A percentile compares a stretch with the other conserved stretches of the same genome.
phyloP scores from a whole-genome alignment of 2,329 filamentous ascomycete genomes.

The Chrysosporium queenslandicum region DNA sequence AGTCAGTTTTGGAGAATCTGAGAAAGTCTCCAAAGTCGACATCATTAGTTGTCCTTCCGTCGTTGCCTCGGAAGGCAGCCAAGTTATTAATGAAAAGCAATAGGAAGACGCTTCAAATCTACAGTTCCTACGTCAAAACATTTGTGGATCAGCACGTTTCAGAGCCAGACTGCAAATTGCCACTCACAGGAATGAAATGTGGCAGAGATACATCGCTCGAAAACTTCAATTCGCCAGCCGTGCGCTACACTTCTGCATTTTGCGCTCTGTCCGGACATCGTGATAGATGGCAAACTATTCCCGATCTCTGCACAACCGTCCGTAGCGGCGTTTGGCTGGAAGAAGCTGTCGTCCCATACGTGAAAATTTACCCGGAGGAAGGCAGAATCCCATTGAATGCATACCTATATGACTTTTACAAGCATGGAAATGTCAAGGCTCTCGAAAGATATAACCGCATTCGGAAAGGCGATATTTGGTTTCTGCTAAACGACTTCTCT shows the following conservation, averaged over 20 bases:
- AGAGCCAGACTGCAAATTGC: constrained; percentile 46
- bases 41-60: constrained; percentile 56
- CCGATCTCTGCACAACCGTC: constrained; percentile 56
- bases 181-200: constrained; percentile 47
- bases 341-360: constrained; percentile 59
- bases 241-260: constrained; percentile 48
- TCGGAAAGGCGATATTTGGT: constrained; percentile 60
- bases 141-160: constrained; percentile 56
- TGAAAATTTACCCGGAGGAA: constrained; percentile 50
- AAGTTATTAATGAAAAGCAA: constrained; percentile 54
- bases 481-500: constrained; percentile 57
- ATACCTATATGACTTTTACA: constrained; percentile 62
- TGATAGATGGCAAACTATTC: constrained; percentile 55
- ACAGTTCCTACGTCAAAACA: constrained; percentile 57
- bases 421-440: constrained; percentile 54
- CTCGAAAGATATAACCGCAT: constrained; percentile 58
- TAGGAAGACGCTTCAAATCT: constrained; percentile 53
- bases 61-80: constrained; percentile 49
- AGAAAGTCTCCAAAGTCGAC: constrained; percentile 47
- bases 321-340: constrained; percentile 65
- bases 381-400: constrained; percentile 35
- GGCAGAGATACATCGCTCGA: constrained; percentile 26
- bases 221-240: constrained; percentile 20
- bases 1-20: constrained; percentile 40
- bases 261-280: constrained; percentile 58